These are phyloP conservation scores for Phaffomyces opuntiae DNA, from an alignment of 805 yeast genomes.

Conservation along the genomic window DNA sequence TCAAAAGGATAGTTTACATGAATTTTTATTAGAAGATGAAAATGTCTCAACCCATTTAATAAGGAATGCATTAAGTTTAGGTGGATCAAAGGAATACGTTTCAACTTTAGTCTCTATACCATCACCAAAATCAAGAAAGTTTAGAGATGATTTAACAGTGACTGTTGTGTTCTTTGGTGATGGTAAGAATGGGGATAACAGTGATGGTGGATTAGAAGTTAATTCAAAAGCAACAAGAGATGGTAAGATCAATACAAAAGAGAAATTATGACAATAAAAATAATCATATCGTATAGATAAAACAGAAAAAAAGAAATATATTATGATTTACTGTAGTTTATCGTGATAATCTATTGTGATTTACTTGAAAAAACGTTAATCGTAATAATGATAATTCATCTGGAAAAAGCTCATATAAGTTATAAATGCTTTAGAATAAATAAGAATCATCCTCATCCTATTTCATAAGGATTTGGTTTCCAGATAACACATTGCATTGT, in stretches of 20 bases:
- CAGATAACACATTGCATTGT: no score
- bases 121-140: conserved; percentile 81
- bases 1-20: conserved; percentile 25
- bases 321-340: no score
- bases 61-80: conserved; percentile 87
- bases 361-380: no score
- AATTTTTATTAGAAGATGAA: conserved; percentile 66
- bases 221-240: conserved; percentile 8
- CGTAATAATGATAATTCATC: no score
- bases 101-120: conserved; percentile 87
- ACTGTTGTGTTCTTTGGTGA: conserved; percentile 91
- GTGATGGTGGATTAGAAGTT: conserved; percentile 7
- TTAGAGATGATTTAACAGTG: conserved; percentile 93
- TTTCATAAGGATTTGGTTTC: no score
- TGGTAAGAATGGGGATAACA: not conserved
- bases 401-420: no score
- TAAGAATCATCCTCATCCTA: no score
- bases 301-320: no score
- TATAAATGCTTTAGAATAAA: no score
- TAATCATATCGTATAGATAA: no score
- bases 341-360: no score
- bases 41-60: conserved; percentile 91
- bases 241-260: conserved; percentile 2
- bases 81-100: conserved; percentile 81
- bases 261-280: not conserved